A percentile compares a stretch with the other conserved stretches of the same genome.
Evolutionary conservation across 495 filamentous ascomycete genomes (phyloP).

Genomic region (Penicillium coprophilum): DNA sequence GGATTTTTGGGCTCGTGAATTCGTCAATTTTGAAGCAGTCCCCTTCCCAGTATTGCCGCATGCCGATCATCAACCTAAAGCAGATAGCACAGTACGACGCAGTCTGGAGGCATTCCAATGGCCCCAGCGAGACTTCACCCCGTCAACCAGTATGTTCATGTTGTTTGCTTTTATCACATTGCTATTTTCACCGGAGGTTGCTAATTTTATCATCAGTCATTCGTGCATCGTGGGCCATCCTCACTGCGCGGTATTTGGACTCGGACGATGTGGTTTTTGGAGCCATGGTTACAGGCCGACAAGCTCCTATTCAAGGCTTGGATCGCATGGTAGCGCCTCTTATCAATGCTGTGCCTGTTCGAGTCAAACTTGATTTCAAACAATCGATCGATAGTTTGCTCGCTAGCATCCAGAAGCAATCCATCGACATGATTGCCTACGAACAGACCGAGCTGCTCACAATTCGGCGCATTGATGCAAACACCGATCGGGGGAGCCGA

Average conservation of each 20-base stretch:
- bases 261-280: slow-evolving; percentile 1
- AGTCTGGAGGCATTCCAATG: background rate
- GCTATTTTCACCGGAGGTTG: no score
- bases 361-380: background rate
- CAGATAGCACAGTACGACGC: background rate
- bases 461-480: background rate
- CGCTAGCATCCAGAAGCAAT: background rate
- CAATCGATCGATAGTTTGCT: background rate
- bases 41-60: background rate
- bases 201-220: background rate
- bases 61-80: background rate
- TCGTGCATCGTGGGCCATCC: slow-evolving; percentile 1
- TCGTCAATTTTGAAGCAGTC: background rate
- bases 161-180: no score
- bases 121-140: background rate
- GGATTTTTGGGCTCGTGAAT: no score
- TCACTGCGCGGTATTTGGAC: background rate
- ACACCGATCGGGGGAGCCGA: background rate
- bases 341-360: background rate
- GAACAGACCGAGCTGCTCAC: background rate
- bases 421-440: background rate
- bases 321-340: background rate
- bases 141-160: background rate
- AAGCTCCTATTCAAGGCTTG: background rate
- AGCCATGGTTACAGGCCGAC: background rate